phyloP scores from a whole-genome alignment of 192 early-diverging fungal genomes.

The Backusella mclennaniae region DNA sequence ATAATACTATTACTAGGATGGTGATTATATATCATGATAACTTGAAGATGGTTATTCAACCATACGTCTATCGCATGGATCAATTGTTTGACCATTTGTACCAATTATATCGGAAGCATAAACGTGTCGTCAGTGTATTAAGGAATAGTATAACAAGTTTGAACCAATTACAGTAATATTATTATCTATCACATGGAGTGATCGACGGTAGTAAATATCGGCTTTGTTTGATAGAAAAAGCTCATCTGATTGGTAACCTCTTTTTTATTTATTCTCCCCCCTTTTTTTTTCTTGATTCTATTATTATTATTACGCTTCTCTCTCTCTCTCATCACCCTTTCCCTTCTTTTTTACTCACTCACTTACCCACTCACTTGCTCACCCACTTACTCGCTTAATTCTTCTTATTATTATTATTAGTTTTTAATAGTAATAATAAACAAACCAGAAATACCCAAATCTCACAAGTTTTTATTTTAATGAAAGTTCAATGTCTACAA shows the following conservation, averaged over 20 bases:
- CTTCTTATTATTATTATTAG: neutral
- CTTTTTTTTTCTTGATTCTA: neutral
- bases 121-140: neutral
- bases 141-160: neutral
- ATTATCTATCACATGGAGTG: neutral
- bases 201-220: neutral
- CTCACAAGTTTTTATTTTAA: neutral
- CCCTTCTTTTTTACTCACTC: neutral
- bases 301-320: neutral
- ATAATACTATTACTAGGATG: no score
- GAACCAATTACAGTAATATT: neutral
- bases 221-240: conserved; percentile 1
- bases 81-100: no score
- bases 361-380: neutral
- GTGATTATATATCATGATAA: no score
- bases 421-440: neutral
- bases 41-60: no score
- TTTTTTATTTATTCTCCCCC: neutral
- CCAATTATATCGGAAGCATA: neutral
- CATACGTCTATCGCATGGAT: no score
- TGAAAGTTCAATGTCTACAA: neutral
- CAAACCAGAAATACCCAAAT: neutral
- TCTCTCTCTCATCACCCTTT: neutral
- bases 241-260: conserved; percentile 4
- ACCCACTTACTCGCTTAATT: neutral